Conservation (phyloP, 495 filamentous ascomycete species). For the Podospora pseudopauciseta region DNA sequence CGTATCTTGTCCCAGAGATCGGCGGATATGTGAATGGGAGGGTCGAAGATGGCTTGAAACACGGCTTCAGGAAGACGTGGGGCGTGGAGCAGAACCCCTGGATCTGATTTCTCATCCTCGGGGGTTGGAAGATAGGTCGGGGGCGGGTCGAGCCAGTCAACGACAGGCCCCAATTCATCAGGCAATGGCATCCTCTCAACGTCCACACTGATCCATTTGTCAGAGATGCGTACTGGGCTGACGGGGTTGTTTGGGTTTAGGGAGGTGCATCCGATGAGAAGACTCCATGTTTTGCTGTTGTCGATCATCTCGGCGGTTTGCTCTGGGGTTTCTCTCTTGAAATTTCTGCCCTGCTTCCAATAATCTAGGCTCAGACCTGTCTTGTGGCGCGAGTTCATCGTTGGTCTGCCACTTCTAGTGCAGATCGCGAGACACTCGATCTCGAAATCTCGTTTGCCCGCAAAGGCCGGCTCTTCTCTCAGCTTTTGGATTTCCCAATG, state of each 20-base stretch:
- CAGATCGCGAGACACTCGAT: conserved; percentile 56
- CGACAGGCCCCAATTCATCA: conserved; percentile 42
- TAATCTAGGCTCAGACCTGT: conserved; percentile 81
- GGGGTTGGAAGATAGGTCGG: conserved; percentile 41
- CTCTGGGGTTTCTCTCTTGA: conserved; percentile 36
- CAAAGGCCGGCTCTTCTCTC: conserved; percentile 47
- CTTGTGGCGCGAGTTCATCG: conserved; percentile 67
- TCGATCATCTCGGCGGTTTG: conserved; percentile 25
- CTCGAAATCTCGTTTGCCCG: conserved; percentile 48
- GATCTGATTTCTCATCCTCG: conserved; percentile 36
- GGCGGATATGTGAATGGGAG: conserved; percentile 72
- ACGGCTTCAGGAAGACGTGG: conserved; percentile 65
- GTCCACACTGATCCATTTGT: conserved; percentile 60
- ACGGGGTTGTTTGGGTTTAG: conserved; percentile 47
- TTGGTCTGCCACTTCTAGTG: conserved; percentile 68
- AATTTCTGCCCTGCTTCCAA: conserved; percentile 65
- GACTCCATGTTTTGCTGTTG: conserved; percentile 50
- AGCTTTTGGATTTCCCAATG: conserved; percentile 63
- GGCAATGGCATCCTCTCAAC: conserved; percentile 50
- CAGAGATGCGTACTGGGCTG: conserved; percentile 58
- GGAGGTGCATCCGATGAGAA: conserved; percentile 60
- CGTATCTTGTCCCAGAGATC: conserved; percentile 64
- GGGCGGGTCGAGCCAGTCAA: conserved; percentile 67
- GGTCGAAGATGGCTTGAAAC: conserved; percentile 81
- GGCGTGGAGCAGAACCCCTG: conserved; percentile 28